These are phyloP conservation scores for Salix purpurea DNA, from an alignment of 345 rosid species.

Conservation along the genomic window DNA sequence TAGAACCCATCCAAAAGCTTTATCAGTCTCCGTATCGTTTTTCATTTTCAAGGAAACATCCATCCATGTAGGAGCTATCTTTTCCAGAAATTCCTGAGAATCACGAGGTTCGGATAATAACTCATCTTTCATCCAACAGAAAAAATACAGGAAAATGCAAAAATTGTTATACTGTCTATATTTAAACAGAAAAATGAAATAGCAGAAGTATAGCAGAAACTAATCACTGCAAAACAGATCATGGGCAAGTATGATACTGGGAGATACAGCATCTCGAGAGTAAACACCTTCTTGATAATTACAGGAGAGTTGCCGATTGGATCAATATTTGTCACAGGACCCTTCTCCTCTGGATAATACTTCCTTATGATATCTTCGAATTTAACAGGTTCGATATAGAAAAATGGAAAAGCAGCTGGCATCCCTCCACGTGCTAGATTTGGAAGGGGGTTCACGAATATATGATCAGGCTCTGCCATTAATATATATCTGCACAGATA, in stretches of 20 bases:
- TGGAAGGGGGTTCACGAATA: slow-evolving; percentile 70
- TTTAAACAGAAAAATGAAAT: not conserved
- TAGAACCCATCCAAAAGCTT: slow-evolving; percentile 92
- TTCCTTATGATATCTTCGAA: slow-evolving; percentile 47
- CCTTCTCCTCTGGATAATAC: slow-evolving; percentile 60
- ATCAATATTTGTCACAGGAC: slow-evolving; percentile 55
- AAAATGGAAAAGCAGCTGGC: slow-evolving; percentile 86
- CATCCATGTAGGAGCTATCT: slow-evolving; percentile 98
- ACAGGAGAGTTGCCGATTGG: slow-evolving; percentile 85
- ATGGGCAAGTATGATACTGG: not conserved
- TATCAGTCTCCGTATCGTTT: slow-evolving; percentile 79
- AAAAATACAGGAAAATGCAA: not conserved
- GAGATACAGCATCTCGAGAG: not conserved
- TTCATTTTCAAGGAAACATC: slow-evolving; percentile 89
- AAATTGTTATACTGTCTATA: not conserved
- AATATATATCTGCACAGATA: slow-evolving; percentile 56
- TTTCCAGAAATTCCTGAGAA: slow-evolving; percentile 42
- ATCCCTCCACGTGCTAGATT: slow-evolving; percentile 57
- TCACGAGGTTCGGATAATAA: not conserved
- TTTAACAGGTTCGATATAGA: slow-evolving; percentile 68
- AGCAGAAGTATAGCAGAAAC: not conserved
- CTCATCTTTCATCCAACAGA: not conserved
- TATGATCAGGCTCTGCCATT: slow-evolving; percentile 97
- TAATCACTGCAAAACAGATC: not conserved
- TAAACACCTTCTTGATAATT: slow-evolving; percentile 57